Evolutionary conservation across 371 early-diverging fungal species (phyloP).

Genomic region (Syncephalastrum contaminatum): DNA sequence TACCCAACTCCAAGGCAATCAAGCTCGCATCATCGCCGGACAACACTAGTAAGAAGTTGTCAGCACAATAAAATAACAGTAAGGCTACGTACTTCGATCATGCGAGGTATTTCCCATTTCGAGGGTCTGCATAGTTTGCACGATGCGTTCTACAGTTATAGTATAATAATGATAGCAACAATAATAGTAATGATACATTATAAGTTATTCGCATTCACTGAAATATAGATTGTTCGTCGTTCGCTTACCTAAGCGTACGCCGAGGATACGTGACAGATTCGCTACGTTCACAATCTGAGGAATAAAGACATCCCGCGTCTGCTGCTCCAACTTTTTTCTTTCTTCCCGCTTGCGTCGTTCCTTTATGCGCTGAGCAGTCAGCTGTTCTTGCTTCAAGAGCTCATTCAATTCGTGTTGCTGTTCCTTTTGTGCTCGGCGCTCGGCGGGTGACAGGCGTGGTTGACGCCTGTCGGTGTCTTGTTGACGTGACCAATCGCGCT

Average conservation of each 20-base stretch:
- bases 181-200: neutral
- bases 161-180: neutral
- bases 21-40: constrained; percentile 82
- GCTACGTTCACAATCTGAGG: constrained; percentile 84
- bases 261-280: constrained; percentile 76
- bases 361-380: too few relatives aligned
- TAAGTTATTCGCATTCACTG: too few relatives aligned
- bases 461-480: constrained; percentile 1
- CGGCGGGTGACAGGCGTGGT: too few relatives aligned
- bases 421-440: constrained; percentile 23
- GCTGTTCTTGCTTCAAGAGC: too few relatives aligned
- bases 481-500: neutral
- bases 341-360: too few relatives aligned
- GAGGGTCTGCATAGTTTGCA: constrained; percentile 65
- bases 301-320: constrained; percentile 69
- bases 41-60: constrained; percentile 51
- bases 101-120: constrained; percentile 78
- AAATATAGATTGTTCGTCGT: neutral
- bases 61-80: neutral
- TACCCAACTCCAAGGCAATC: constrained; percentile 82
- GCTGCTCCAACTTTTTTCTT: constrained; percentile 8
- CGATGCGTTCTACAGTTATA: constrained; percentile 49
- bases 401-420: constrained; percentile 14
- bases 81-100: constrained; percentile 52
- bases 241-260: constrained; percentile 61